Percentiles rank a stretch among this genome's conserved stretches.
These are phyloP conservation scores for Suillus discolor DNA, from an alignment of 768 basidiomycete species.

Conservation along the genomic window DNA sequence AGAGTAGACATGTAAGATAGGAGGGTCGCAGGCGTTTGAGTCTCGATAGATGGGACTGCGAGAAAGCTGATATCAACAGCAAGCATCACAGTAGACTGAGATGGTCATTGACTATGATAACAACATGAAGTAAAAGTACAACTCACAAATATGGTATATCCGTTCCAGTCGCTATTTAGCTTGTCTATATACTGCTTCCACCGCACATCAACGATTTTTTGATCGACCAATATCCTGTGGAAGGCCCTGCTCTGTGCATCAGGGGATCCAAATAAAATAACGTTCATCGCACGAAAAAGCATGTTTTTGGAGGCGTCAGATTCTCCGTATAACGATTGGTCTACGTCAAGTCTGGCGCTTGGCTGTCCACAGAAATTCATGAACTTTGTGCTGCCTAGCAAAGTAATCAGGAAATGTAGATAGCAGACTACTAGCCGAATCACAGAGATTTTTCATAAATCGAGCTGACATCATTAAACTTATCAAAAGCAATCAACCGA, in stretches of 20 bases:
- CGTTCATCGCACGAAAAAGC: constrained; percentile 37
- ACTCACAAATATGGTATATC: constrained; percentile 50
- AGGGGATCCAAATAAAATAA: constrained; percentile 47
- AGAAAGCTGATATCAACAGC: constrained; percentile 57
- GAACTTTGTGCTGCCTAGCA: constrained; percentile 30
- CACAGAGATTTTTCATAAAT: constrained; percentile 46
- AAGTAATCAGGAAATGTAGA: background rate
- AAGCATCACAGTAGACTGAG: constrained; percentile 52
- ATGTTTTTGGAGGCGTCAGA: constrained; percentile 25
- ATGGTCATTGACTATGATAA: background rate
- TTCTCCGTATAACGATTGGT: constrained; percentile 25
- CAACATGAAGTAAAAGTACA: too few species aligned
- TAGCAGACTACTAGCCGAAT: background rate
- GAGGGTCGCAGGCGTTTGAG: constrained; percentile 17
- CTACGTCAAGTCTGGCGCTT: constrained; percentile 35
- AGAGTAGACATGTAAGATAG: constrained; percentile 41
- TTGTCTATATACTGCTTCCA: constrained; percentile 45
- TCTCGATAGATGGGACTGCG: constrained; percentile 46
- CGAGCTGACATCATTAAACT: constrained; percentile 30
- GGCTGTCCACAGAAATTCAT: constrained; percentile 40
- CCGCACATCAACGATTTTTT: constrained; percentile 34
- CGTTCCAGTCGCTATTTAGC: constrained; percentile 48
- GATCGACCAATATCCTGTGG: constrained; percentile 48
- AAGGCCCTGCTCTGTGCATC: constrained; percentile 43
- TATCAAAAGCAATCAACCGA: background rate